phyloP scores from a whole-genome alignment of 148 eudicot species.

The Fagopyrum esculentum region DNA sequence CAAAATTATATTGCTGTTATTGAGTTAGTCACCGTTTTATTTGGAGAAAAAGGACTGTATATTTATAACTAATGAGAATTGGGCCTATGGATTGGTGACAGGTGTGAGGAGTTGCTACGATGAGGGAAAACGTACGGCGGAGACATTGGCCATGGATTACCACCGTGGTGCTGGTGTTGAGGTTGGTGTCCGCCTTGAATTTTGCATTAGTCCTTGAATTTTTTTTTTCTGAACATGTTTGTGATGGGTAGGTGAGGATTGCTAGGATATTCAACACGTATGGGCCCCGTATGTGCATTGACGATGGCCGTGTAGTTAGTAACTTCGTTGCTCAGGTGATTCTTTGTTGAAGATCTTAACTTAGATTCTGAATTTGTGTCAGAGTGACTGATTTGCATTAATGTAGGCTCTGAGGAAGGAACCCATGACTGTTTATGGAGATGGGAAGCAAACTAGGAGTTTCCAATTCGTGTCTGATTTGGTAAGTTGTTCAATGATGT shows the following conservation, averaged over 20 bases:
- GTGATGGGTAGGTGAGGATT: conserved; percentile 62
- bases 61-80: not conserved
- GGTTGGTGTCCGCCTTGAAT: conserved; percentile 32
- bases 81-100: conserved; percentile 19
- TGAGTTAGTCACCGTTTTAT: not conserved
- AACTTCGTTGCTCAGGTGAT: conserved; percentile 96
- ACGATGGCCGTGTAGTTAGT: conserved; percentile 97
- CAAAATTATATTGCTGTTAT: not conserved
- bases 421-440: conserved; percentile 94
- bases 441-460: conserved; percentile 96
- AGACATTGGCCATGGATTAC: conserved; percentile 96
- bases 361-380: not conserved
- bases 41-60: not conserved
- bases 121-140: conserved; percentile 95
- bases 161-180: conserved; percentile 97
- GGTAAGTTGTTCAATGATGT: conserved; percentile 33
- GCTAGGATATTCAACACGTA: conserved; percentile 98
- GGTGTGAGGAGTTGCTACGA: conserved; percentile 99
- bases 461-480: conserved; percentile 93
- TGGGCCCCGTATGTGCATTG: conserved; percentile 97
- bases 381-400: not conserved
- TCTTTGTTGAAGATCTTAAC: not conserved
- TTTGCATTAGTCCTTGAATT: not conserved
- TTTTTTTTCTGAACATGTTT: not conserved
- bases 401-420: conserved; percentile 89